These are phyloP conservation scores for Ormosia semicastrata DNA, from an alignment of 306 rosid species.

Conservation along the genomic window DNA sequence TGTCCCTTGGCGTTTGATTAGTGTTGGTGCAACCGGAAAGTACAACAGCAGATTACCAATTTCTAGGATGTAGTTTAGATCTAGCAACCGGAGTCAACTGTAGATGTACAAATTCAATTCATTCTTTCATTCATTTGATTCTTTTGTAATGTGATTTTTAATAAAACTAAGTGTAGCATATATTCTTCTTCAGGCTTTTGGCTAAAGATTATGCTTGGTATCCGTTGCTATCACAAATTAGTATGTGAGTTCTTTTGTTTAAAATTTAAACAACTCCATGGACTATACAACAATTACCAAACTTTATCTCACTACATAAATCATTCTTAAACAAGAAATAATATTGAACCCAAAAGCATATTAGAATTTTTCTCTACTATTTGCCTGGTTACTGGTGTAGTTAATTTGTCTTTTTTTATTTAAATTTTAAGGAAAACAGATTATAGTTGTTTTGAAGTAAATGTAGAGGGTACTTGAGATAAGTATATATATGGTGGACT, in stretches of 20 bases:
- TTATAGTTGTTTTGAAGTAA: too few species aligned
- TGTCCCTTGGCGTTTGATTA: background rate
- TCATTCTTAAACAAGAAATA: background rate
- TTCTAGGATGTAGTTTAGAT: conserved; percentile 33
- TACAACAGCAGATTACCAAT: background rate
- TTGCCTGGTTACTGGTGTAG: background rate
- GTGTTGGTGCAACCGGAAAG: background rate
- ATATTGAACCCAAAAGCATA: background rate
- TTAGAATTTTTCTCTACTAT: background rate
- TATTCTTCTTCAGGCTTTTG: conserved; percentile 8
- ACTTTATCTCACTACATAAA: background rate
- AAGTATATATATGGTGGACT: too few species aligned
- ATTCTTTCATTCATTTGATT: conserved; percentile 58
- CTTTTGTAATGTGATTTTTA: conserved; percentile 28
- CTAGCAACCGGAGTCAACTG: conserved; percentile 29
- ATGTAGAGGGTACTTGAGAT: too few species aligned
- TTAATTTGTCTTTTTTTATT: too few species aligned
- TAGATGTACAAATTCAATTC: conserved; percentile 43
- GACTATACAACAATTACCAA: background rate
- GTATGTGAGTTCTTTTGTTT: background rate
- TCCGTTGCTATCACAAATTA: background rate
- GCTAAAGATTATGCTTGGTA: background rate
- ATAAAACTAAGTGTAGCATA: conserved; percentile 4
- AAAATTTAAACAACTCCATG: background rate
- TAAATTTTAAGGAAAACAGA: too few species aligned